Conservation (phyloP, 139 green algal genomes). For the Closterium sp. region DNA sequence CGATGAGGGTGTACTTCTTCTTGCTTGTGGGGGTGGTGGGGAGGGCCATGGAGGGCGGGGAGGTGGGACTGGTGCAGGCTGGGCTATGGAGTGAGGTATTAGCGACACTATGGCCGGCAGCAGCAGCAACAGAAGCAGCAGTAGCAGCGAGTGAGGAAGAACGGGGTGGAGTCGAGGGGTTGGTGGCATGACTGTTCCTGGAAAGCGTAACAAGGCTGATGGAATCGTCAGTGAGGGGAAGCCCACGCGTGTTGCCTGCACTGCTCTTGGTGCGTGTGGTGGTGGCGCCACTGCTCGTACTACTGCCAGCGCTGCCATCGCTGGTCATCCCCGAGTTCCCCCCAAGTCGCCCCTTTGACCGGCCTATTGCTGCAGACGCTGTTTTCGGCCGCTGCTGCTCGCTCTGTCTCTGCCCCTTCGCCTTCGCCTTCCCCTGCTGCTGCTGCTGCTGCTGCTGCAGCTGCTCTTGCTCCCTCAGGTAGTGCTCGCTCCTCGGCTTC, state of each 20-base stretch:
- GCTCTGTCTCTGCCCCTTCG: not conserved
- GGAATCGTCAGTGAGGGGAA: not conserved
- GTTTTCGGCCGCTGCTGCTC: not conserved
- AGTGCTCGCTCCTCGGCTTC: not conserved
- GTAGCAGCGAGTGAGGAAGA: not conserved
- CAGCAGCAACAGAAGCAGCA: not conserved
- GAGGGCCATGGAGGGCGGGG: not conserved
- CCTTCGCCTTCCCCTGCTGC: not conserved
- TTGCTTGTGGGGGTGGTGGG: not conserved
- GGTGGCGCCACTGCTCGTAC: not conserved
- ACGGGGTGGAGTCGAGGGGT: not conserved
- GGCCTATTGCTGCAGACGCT: not conserved
- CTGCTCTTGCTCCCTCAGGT: not conserved
- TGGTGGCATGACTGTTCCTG: not conserved
- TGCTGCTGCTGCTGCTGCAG: not conserved
- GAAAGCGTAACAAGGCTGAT: not conserved
- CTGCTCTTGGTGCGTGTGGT: not conserved
- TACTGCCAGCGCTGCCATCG: not conserved
- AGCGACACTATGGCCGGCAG: not conserved
- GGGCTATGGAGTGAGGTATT: not conserved
- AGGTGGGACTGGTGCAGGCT: not conserved
- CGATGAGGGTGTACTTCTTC: not conserved
- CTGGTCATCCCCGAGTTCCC: not conserved
- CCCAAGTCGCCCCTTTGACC: not conserved
- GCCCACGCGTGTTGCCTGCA: not conserved